Base-by-base conservation (phyloP, 108 stramenopile species). In the Cylindrotheca fusiformis region DNA sequence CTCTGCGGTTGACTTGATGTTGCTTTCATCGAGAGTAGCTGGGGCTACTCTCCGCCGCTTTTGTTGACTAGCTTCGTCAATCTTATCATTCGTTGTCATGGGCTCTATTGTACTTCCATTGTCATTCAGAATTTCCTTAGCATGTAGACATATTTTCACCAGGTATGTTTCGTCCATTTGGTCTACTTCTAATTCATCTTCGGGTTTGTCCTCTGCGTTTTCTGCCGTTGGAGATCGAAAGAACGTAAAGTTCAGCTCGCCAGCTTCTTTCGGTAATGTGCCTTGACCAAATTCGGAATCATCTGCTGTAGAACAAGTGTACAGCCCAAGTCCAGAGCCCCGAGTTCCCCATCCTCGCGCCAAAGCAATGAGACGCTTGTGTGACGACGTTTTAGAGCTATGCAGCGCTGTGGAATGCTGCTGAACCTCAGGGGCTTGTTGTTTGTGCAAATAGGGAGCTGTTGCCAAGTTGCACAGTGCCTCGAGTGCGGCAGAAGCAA, bases 331-430 rank as follows among this genome's bases (percentile, higher is more conserved):
- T 6, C 86, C 86, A 17, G 77, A 80, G 17, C 87, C 91, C 31
- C 87, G 82, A 27, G 82, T 81, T 0, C 94, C 94, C 94, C 94
- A 95, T 6, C 96, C 94, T 52, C 82, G 59, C 6, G 91, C 82
- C 49, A 94, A 69, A 6, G 74, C 76, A 63, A 87, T 73, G 49
- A 95, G 75, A 54, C 91, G 76, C 41, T 56, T 64, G 66, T 85
- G 85, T n/a, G 63, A 55, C 14, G 48, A 29, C 14, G 65, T 56
- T 32, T 76, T 60, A 10, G 71, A 57, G 30, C 28, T 46, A 59
- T 89, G 87, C 32, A 95, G 57, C 31, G 75, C 66, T 18, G 91
- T 86, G 28, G 79, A 68, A 52, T 94, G 93, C 31, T 70, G 60
- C 24, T 78, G 72, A 55, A 72, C 58, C 67, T 96, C 91, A 18